Base-by-base conservation (phyloP, 2,329 filamentous ascomycete species). In the Sporothrix pseudoabietina region DNA sequence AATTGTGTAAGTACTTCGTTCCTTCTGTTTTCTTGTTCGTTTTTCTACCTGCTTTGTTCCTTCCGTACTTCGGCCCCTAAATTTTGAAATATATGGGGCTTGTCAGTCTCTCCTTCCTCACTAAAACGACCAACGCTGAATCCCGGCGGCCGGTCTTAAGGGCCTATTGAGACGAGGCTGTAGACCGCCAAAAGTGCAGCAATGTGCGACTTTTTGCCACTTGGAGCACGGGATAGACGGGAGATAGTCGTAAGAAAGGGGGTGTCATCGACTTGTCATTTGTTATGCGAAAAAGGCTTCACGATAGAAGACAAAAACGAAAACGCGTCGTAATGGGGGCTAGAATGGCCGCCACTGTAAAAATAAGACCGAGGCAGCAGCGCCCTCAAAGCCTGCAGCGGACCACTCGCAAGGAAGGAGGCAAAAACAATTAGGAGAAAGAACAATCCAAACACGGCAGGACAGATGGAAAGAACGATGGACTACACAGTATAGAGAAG, bases 311-410 rank as follows among this genome's bases (percentile, higher is more conserved):
- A 9, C 52, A 10, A 54, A 55, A 55, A 55, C 10, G 10, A 54
- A 55, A 55, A 55, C 10, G 10, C 52, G 7, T 41, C 59, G 59
- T 41, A 32, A 63, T 22, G n/a, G 59, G 32, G 59, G 59, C 57
- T 63, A 32, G 59, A 63, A 35, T 49, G n/a, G 4, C 19, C 19
- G 35, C 59, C 32, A 41, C 59, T 41, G n/a, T 22, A 63, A 41
- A 63, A 41, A 41, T 63, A 41, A 44, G 59, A 19, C 35, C 59
- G 35, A 65, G 59, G 59, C 59, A 65, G 16, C 19, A 65, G 59
- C 59, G 10, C 9, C 14, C 44, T 22, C 19, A 65, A 44, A 59
- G 12, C 30, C 55, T 39, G 55, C 30, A 59, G 55, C 30, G 35
- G 52, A 59, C 30, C 55, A 35, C 16, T 59, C 30, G 19, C 55